phyloP scores from a whole-genome alignment of 169 alveolate genomes.

The Eimeria acervulina region DNA sequence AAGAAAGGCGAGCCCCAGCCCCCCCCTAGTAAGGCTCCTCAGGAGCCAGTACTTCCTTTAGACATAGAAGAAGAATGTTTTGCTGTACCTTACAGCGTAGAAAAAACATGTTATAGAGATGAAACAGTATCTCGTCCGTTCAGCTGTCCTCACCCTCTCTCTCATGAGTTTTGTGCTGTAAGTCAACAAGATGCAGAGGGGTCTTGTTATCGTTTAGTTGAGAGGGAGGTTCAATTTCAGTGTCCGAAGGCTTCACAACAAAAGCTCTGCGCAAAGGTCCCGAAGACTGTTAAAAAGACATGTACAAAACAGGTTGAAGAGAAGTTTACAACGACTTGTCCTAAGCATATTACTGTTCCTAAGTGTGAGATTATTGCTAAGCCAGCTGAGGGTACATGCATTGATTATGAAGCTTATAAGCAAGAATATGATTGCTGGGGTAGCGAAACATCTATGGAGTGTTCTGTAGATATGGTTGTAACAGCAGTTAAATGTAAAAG shows the following conservation, averaged over 20 bases:
- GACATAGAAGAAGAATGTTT: slow-evolving; percentile 75
- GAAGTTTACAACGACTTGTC: slow-evolving; percentile 72
- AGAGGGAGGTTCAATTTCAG: slow-evolving; percentile 73
- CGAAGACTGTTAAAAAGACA: slow-evolving; percentile 70
- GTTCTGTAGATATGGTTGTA: slow-evolving; percentile 74
- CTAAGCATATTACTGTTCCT: slow-evolving; percentile 59
- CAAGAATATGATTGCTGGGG: slow-evolving; percentile 82
- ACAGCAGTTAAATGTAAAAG: slow-evolving; percentile 72
- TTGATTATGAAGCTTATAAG: slow-evolving; percentile 56
- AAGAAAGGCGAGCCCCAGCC: background rate
- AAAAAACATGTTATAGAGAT: slow-evolving; percentile 80
- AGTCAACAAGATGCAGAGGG: slow-evolving; percentile 58
- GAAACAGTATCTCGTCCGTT: slow-evolving; percentile 75
- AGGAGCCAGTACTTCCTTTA: slow-evolving; percentile 24
- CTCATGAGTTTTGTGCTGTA: slow-evolving; percentile 71
- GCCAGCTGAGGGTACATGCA: slow-evolving; percentile 62
- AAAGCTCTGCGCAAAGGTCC: slow-evolving; percentile 81
- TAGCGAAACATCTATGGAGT: slow-evolving; percentile 74
- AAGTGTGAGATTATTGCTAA: slow-evolving; percentile 75
- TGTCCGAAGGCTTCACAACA: slow-evolving; percentile 78
- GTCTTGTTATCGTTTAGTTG: slow-evolving; percentile 69
- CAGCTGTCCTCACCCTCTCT: slow-evolving; percentile 59
- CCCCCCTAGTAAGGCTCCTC: background rate
- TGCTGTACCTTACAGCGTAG: slow-evolving; percentile 77
- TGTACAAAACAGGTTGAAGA: slow-evolving; percentile 59